Evolutionary conservation across 2,329 filamentous ascomycete species (phyloP).

Genomic region (Paraconiothyrium sp.): DNA sequence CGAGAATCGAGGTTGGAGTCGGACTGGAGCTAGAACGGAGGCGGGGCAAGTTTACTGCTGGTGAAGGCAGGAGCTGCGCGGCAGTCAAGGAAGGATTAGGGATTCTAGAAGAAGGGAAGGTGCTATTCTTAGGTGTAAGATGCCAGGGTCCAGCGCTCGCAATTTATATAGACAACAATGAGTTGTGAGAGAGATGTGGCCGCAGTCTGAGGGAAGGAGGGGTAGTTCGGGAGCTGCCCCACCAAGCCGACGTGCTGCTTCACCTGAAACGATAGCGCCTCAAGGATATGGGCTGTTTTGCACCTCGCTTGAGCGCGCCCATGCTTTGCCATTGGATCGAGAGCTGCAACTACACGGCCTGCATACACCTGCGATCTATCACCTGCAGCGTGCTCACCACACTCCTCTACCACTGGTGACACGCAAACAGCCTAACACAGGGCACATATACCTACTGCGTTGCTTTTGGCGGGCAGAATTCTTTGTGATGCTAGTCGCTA

Average conservation of each 20-base stretch:
- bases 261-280: conserved; percentile 28
- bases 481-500: not conserved
- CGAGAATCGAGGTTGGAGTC: not conserved
- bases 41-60: not conserved
- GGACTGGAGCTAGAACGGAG: not conserved
- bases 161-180: conserved; percentile 6
- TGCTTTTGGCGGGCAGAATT: not conserved
- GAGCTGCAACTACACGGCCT: conserved; percentile 3
- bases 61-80: not conserved
- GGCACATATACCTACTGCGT: not conserved
- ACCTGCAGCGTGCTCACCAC: conserved; percentile 10
- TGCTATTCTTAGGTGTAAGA: conserved; percentile 5
- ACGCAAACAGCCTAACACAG: conserved; percentile 6
- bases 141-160: conserved; percentile 9
- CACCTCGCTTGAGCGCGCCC: conserved; percentile 18
- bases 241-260: conserved; percentile 12
- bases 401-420: conserved; percentile 6
- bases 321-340: conserved; percentile 16
- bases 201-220: conserved; percentile 8
- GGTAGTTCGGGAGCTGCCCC: conserved; percentile 13
- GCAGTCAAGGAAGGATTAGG: not conserved
- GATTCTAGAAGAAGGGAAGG: not conserved
- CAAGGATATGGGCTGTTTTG: conserved; percentile 14
- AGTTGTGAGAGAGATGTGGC: conserved; percentile 2
- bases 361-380: not conserved